Conservation (phyloP, 192 early-diverging fungal genomes). For the Podila minutissima region DNA sequence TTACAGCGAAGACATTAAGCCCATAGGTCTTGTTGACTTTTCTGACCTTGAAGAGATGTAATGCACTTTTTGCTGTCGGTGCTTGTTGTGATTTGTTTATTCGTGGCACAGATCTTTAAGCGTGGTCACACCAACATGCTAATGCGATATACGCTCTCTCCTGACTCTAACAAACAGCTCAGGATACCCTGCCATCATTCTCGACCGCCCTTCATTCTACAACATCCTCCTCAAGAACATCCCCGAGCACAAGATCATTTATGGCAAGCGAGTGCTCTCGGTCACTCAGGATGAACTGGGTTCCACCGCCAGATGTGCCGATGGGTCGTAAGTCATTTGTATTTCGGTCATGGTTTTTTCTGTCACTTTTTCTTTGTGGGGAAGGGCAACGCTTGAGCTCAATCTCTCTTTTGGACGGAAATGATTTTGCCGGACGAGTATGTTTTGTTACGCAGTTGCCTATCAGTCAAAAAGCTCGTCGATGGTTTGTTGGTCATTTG, state of each 20-base stretch:
- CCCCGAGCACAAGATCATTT: slow-evolving; percentile 15
- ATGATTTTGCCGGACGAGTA: too few relatives aligned
- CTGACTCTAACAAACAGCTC: background rate
- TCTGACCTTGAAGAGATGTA: slow-evolving; percentile 33
- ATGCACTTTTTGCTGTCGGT: background rate
- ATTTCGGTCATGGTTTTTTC: too few relatives aligned
- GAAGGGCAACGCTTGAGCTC: background rate
- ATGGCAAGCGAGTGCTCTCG: slow-evolving; percentile 23
- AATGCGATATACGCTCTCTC: background rate
- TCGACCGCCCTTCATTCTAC: slow-evolving; percentile 27
- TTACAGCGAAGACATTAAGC: slow-evolving; percentile 8
- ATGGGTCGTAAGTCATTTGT: slow-evolving; percentile 8
- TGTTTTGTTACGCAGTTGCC: too few relatives aligned
- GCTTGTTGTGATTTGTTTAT: background rate
- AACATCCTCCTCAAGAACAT: slow-evolving; percentile 15
- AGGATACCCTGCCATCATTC: slow-evolving; percentile 24
- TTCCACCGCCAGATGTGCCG: slow-evolving; percentile 9
- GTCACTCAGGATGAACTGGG: slow-evolving; percentile 11
- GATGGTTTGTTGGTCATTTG: too few relatives aligned
- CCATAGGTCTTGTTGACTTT: slow-evolving; percentile 18
- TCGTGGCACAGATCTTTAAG: background rate
- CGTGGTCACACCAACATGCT: background rate
- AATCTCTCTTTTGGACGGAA: too few relatives aligned
- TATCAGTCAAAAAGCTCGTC: too few relatives aligned
- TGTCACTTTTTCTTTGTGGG: background rate